phyloP scores from a whole-genome alignment of 805 yeast genomes.

The Zygosaccharomyces gambellarensis region DNA sequence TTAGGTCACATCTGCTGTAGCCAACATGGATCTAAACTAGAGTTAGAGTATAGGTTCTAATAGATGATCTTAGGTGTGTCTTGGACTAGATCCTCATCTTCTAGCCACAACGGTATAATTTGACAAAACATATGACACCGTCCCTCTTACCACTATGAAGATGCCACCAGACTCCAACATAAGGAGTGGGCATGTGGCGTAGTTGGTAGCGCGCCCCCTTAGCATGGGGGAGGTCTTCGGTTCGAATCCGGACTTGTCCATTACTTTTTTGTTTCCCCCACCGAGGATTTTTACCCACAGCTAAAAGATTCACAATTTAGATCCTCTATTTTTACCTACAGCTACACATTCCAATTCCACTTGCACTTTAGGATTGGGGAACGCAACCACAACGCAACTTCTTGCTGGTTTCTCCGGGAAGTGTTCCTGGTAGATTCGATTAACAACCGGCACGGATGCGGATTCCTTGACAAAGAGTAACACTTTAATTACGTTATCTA shows the following conservation, averaged over 20 bases:
- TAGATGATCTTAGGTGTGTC: no score
- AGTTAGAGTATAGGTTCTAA: no score
- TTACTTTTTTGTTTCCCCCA: neutral
- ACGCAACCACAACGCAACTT: slow-evolving; percentile 47
- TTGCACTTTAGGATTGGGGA: slow-evolving; percentile 46
- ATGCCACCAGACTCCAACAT: no score
- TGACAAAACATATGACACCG: no score
- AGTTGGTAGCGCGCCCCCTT: slow-evolving; percentile 11
- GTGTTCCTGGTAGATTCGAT: slow-evolving; percentile 43
- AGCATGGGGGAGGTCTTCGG: slow-evolving; percentile 10
- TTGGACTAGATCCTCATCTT: no score
- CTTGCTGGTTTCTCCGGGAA: slow-evolving; percentile 50
- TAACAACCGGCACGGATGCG: slow-evolving; percentile 40
- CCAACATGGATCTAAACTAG: no score
- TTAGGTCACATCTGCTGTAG: no score
- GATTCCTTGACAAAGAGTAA: slow-evolving; percentile 44
- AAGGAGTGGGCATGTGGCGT: slow-evolving; percentile 10
- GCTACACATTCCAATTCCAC: slow-evolving; percentile 52
- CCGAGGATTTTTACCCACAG: no score
- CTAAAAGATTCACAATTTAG: neutral
- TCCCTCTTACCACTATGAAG: no score
- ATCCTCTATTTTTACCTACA: neutral
- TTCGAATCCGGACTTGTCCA: slow-evolving; percentile 10
- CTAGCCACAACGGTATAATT: no score
- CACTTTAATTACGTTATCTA: slow-evolving; percentile 46